phyloP scores from a whole-genome alignment of 2,329 filamentous ascomycete species.

The Sporothrix brasiliensis region DNA sequence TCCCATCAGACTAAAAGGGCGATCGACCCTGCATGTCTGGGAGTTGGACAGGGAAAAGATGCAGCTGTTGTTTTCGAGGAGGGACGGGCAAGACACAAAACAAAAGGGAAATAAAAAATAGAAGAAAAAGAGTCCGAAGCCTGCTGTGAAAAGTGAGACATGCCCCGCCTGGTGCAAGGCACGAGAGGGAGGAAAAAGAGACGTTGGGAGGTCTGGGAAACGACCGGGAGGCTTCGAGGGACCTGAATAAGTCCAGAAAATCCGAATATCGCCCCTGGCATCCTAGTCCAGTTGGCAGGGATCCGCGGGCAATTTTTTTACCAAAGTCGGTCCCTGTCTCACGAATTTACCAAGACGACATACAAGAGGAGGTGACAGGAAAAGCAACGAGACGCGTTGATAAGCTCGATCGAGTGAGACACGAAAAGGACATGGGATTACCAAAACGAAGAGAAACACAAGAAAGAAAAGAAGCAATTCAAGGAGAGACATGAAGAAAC shows the following conservation, averaged over 20 bases:
- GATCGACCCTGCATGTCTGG: constrained; percentile 27
- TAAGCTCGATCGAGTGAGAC: background rate
- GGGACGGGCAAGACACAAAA: constrained; percentile 3
- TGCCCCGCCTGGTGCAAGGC: constrained; percentile 16
- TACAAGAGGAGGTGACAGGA: background rate
- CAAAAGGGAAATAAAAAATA: background rate
- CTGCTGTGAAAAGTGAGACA: background rate
- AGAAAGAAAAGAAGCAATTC: background rate
- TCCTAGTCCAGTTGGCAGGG: background rate
- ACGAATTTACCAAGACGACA: background rate
- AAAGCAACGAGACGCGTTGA: background rate
- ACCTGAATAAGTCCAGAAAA: background rate
- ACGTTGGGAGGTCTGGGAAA: background rate
- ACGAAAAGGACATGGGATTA: background rate
- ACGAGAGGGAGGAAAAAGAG: constrained; percentile 12
- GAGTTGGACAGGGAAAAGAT: background rate
- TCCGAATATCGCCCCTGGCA: background rate
- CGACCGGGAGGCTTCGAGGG: background rate
- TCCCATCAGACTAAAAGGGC: constrained; percentile 20
- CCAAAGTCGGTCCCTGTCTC: background rate
- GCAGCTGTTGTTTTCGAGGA: background rate
- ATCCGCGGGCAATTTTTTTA: constrained; percentile 10
- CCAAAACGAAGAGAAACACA: background rate
- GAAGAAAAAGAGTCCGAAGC: background rate
- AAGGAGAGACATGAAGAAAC: background rate